Conservation (phyloP, 164 flowering plant species). For the Saururus chinensis region DNA sequence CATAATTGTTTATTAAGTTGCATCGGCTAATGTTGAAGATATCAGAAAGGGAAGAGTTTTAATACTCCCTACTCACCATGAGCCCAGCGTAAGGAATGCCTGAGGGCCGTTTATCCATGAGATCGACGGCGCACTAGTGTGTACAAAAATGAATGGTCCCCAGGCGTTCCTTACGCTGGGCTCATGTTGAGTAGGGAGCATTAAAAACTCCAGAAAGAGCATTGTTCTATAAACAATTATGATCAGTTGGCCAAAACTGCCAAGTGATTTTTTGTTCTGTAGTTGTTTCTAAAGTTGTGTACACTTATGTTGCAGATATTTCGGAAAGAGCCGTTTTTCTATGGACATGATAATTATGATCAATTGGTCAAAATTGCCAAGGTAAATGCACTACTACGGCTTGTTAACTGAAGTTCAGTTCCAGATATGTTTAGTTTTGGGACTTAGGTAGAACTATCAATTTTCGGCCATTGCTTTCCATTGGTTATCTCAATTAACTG, state of each 20-base stretch:
- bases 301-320: conserved; percentile 46
- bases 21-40: conserved; percentile 39
- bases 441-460: neutral
- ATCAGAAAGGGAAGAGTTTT: conserved; percentile 36
- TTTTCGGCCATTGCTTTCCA: neutral
- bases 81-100: no score
- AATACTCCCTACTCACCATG: no score
- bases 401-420: neutral
- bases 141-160: no score
- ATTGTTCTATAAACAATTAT: no score
- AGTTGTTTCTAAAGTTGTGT: neutral
- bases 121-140: no score
- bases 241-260: no score
- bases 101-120: no score
- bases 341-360: conserved; percentile 95
- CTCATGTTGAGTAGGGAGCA: no score
- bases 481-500: neutral
- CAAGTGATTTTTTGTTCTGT: neutral
- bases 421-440: neutral
- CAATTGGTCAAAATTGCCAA: conserved; percentile 95
- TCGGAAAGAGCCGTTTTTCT: conserved; percentile 69
- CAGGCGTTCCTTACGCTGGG: no score
- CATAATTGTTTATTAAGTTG: neutral
- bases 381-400: conserved; percentile 29
- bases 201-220: no score